Evolutionary conservation across 257 asterid genomes (phyloP).

Genomic region (Solanum peruvianum): DNA sequence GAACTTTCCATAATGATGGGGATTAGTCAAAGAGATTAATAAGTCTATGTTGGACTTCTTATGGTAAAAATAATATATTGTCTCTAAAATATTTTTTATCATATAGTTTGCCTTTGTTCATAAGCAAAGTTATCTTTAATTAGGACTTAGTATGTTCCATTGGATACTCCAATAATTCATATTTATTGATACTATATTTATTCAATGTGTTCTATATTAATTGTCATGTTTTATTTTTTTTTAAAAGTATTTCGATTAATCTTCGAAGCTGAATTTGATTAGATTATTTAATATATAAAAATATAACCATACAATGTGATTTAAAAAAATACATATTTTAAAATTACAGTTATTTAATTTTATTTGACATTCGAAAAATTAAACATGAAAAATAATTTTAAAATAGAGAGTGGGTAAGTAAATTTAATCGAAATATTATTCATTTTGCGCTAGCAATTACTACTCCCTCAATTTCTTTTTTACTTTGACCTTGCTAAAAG

Average conservation of each 20-base stretch:
- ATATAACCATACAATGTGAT: background rate
- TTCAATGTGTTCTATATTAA: background rate
- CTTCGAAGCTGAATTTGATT: background rate
- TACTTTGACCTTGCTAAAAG: too few species aligned
- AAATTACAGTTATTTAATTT: background rate
- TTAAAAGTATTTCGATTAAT: too few species aligned
- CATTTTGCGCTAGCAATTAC: background rate
- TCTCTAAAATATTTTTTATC: background rate
- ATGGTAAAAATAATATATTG: background rate
- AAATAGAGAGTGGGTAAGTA: background rate
- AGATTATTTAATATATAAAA: background rate
- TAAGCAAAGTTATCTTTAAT: background rate
- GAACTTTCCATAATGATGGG: background rate
- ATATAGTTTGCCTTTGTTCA: background rate
- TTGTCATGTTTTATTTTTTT: too few species aligned
- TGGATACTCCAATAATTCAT: background rate
- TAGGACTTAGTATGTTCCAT: background rate
- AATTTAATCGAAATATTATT: background rate
- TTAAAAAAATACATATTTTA: background rate
- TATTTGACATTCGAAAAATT: background rate
- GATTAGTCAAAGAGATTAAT: background rate
- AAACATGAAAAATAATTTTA: background rate
- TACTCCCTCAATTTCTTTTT: background rate
- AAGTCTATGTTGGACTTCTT: background rate
- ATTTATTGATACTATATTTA: background rate